Base-by-base conservation (phyloP, 768 basidiomycete genomes). In the Naematelia aurantialba region DNA sequence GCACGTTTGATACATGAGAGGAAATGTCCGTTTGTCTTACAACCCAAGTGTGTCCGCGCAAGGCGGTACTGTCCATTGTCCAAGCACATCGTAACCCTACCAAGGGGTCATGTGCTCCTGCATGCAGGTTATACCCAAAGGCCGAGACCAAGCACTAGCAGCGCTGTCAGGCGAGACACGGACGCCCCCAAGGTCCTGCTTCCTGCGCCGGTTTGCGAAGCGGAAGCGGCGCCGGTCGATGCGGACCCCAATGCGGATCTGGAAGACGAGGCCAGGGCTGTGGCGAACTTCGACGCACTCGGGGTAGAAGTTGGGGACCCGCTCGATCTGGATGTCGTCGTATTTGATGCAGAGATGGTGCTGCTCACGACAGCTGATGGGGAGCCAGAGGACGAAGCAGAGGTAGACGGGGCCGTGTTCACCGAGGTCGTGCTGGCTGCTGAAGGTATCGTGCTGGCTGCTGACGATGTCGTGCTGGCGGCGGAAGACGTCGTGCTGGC, bases 361-460 rank as follows among this genome's bases (percentile, higher is more conserved):
- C 45, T 27, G 1, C 52, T 8, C 17, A 42, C 0, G 34, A n/a
- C 45, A 27, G 55, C 48, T 29, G 58, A 47, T 25, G 50, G n/a
- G 31, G 59, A 50, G 24, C 19, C 24, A 8, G 50, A 52, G 24
- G 10, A 25, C 5, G 66, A 60, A 22, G 49, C 56, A n/a, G 62
- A 57, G 5, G 52, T 25, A 8, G 58, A 59, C 42, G 44, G 3
- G 3, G 50, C 25, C 34, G 34, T 39, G 45, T 8, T 39, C 34
- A 39, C 21, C 0, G 55, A 45, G 27, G 42, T 45, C 26, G n/a
- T 39, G 31, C 56, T 58, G 21, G 30, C 47, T 42, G 13, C 12
- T 42, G 5, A 31, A 19, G 22, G 57, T 27, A 27, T 49, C 59
- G 44, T 27, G 27, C 12, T 47, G 56, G 46, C 50, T 60, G 52